Evolutionary conservation across 495 filamentous ascomycete genomes (phyloP).

Genomic region (Cryomyces minteri): DNA sequence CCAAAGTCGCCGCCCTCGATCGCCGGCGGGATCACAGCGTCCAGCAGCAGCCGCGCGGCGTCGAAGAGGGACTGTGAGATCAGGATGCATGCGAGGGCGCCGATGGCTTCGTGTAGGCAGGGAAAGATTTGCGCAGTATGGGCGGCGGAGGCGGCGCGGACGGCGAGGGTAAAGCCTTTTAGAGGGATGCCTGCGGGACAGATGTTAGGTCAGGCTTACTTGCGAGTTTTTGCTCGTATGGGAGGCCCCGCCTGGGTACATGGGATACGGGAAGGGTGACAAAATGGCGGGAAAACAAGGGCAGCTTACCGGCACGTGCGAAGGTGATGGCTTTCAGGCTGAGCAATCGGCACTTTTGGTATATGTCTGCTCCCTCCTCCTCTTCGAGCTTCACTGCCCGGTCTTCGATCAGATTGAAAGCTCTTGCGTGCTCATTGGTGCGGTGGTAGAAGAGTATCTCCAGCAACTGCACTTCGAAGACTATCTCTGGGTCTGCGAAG

Average conservation of each 20-base stretch:
- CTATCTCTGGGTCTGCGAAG: conserved; percentile 44
- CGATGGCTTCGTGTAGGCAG: conserved; percentile 60
- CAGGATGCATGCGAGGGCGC: conserved; percentile 47
- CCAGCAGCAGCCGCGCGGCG: conserved; percentile 45
- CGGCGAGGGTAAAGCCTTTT: conserved; percentile 64
- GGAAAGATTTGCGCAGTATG: conserved; percentile 53
- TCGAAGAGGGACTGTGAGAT: conserved; percentile 57
- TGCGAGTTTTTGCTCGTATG: no score
- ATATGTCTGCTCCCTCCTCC: conserved; percentile 53
- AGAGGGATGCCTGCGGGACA: conserved; percentile 46
- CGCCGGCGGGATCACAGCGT: conserved; percentile 63
- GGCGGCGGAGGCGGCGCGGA: conserved; percentile 63
- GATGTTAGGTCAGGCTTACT: no score
- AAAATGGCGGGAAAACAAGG: no score
- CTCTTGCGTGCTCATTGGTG: conserved; percentile 38
- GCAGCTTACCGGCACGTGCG: conserved; percentile 10
- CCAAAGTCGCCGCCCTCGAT: conserved; percentile 53
- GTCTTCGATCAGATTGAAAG: conserved; percentile 49
- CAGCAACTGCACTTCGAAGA: conserved; percentile 47
- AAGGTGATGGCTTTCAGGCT: conserved; percentile 60
- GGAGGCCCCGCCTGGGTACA: no score
- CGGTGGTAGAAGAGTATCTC: conserved; percentile 56
- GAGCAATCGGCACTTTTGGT: conserved; percentile 36
- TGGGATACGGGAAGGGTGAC: no score
- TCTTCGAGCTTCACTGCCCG: conserved; percentile 44